phyloP scores from a whole-genome alignment of 2,329 filamentous ascomycete species.

The Xylariaceae sp. region DNA sequence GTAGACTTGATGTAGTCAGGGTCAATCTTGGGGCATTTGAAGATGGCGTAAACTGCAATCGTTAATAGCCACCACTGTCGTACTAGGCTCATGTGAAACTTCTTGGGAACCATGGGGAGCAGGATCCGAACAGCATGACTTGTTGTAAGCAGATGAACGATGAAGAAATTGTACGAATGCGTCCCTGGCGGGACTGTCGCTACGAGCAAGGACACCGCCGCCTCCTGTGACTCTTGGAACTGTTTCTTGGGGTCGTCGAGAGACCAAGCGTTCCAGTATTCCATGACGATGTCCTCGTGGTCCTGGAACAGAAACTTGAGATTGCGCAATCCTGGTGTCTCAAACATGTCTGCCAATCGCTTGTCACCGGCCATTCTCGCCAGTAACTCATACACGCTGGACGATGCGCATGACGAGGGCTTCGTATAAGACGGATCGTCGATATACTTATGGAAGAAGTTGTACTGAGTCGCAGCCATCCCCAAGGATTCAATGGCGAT shows the following conservation, averaged over 20 bases:
- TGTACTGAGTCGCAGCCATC: slow-evolving; percentile 55
- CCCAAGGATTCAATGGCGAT: slow-evolving; percentile 83
- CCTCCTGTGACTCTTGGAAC: slow-evolving; percentile 66
- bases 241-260: slow-evolving; percentile 64
- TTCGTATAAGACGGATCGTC: slow-evolving; percentile 68
- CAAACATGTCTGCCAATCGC: slow-evolving; percentile 63
- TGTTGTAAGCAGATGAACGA: slow-evolving; percentile 75
- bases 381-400: slow-evolving; percentile 65
- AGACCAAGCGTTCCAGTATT: slow-evolving; percentile 89
- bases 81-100: slow-evolving; percentile 68
- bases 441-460: slow-evolving; percentile 60
- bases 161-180: slow-evolving; percentile 73
- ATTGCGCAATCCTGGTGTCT: slow-evolving; percentile 54
- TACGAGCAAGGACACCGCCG: slow-evolving; percentile 57
- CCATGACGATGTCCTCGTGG: slow-evolving; percentile 64
- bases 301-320: slow-evolving; percentile 62
- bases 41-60: slow-evolving; percentile 69
- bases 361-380: slow-evolving; percentile 62
- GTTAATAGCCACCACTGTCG: slow-evolving; percentile 87
- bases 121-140: slow-evolving; percentile 86
- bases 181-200: slow-evolving; percentile 52
- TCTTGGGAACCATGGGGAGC: slow-evolving; percentile 67
- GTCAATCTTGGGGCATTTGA: slow-evolving; percentile 67
- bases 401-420: slow-evolving; percentile 53
- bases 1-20: slow-evolving; percentile 55